A percentile compares a stretch with the other conserved stretches of the same genome.
Evolutionary conservation across 2,329 filamentous ascomycete species (phyloP).

Genomic region (Penicillium psychrosexuale): DNA sequence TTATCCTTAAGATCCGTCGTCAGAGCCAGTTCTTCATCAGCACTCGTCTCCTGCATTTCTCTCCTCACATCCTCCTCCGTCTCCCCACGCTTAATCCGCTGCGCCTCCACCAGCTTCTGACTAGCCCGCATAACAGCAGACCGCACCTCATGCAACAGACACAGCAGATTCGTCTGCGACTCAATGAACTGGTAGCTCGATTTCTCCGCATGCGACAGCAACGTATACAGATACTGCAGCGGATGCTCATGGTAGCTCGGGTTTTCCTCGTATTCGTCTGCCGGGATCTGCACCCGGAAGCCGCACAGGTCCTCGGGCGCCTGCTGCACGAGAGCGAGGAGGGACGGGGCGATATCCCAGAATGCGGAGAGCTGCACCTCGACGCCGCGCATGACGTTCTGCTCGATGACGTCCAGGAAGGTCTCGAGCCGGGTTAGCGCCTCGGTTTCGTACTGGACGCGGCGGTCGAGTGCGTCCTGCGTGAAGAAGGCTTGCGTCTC

Average conservation of each 20-base stretch:
- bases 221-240: constrained; percentile 82
- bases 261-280: constrained; percentile 76
- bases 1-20: constrained; percentile 91
- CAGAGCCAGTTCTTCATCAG: constrained; percentile 66
- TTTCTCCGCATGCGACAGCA: constrained; percentile 84
- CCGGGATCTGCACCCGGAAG: constrained; percentile 75
- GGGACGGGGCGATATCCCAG: constrained; percentile 91
- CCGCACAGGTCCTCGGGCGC: constrained; percentile 58
- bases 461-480: constrained; percentile 71
- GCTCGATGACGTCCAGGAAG: constrained; percentile 75
- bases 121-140: constrained; percentile 70
- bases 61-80: constrained; percentile 41
- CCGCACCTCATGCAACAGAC: constrained; percentile 85
- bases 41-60: constrained; percentile 57
- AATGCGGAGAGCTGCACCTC: constrained; percentile 91
- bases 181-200: constrained; percentile 97
- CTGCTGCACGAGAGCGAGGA: constrained; percentile 74
- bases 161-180: constrained; percentile 85
- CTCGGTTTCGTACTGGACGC: constrained; percentile 67
- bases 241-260: constrained; percentile 76
- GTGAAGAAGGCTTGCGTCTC: constrained; percentile 79
- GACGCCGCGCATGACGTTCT: constrained; percentile 81
- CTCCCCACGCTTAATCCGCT: constrained; percentile 52
- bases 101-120: constrained; percentile 64
- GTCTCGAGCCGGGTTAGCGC: constrained; percentile 69